phyloP scores from a whole-genome alignment of 2,329 filamentous ascomycete genomes.

The Trichoderma koningiopsis region DNA sequence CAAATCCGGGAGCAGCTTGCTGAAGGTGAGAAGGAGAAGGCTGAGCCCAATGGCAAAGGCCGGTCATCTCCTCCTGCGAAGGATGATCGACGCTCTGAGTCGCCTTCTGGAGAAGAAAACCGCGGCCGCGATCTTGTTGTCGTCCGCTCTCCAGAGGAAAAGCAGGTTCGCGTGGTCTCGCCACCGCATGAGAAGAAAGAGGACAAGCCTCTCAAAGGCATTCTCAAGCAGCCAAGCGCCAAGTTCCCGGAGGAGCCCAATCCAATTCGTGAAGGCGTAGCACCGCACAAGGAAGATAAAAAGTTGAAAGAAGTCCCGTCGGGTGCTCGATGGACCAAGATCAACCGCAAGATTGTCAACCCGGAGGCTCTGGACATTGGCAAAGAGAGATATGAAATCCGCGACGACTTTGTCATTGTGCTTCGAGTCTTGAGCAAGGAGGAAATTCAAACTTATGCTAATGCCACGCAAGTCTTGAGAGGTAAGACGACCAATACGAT shows the following conservation, averaged over 20 bases:
- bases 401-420: conserved; percentile 93
- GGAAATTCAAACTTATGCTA: conserved; percentile 85
- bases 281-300: conserved; percentile 86
- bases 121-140: conserved; percentile 48
- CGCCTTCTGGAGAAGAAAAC: conserved; percentile 36
- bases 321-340: conserved; percentile 90
- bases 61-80: conserved; percentile 29
- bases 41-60: conserved; percentile 12
- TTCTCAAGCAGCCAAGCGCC: conserved; percentile 77
- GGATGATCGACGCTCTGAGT: conserved; percentile 27
- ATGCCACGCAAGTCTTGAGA: conserved; percentile 78
- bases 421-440: conserved; percentile 83
- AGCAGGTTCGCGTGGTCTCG: conserved; percentile 69
- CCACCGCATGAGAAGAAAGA: conserved; percentile 67
- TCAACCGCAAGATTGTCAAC: conserved; percentile 84
- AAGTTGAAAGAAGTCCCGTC: conserved; percentile 70
- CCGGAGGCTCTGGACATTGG: conserved; percentile 81
- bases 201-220: conserved; percentile 74
- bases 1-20: conserved; percentile 55
- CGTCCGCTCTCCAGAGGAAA: conserved; percentile 43
- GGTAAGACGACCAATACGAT: conserved; percentile 52
- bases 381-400: conserved; percentile 89
- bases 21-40: conserved; percentile 30
- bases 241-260: conserved; percentile 87
- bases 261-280: conserved; percentile 84